Base-by-base conservation (phyloP, 768 basidiomycete genomes). In the Phylloporus sp. region DNA sequence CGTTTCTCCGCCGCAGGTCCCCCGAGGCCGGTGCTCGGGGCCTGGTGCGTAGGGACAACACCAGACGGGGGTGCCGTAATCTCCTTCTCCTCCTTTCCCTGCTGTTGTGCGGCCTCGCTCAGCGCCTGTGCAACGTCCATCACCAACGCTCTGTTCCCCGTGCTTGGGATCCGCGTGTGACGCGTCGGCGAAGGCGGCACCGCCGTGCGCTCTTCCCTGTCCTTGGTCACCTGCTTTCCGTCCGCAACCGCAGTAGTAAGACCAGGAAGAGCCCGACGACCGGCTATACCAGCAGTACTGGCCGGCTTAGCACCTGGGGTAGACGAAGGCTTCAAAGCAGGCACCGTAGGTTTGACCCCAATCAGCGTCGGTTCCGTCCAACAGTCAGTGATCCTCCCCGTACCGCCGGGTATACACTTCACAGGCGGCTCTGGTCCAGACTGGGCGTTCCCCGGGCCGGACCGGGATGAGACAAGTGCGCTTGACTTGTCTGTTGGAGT, bases 41-140 rank as follows among this genome's bases (percentile, higher is more conserved):
- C 28, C 31, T 50, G 53, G 52, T 53, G 29, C 37, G 31, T 17
- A 33, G 48, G 39, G 47, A 34, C 20, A 6, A 15, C 8, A 3
- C 26, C 11, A n/a, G 33, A 10, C 32, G 3, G 41, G 18, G 6
- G 2, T 11, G 9, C 17, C 32, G 15, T 26, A 2, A 3, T 3
- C 21, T 43, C 44, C 7, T 39, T 42, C 7, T 24, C 35, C 11
- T 41, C 28, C 34, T 33, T 39, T 8, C 56, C 45, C 18, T 42
- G 50, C 42, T 48, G 44, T 27, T 58, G 56, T 6, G 59, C 58
- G 6, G 61, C 66, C 47, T 76, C 71, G 27, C 61, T 70, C 44
- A 87, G 60, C 9, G 77, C 75, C 60, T 82, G 82, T 3, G 84
- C 85, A 10, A 90, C 78, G 33, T 90, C 85, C 87, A 90, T 89